Base-by-base conservation (phyloP, 495 filamentous ascomycete species). In the Annulohypoxylon bovei region DNA sequence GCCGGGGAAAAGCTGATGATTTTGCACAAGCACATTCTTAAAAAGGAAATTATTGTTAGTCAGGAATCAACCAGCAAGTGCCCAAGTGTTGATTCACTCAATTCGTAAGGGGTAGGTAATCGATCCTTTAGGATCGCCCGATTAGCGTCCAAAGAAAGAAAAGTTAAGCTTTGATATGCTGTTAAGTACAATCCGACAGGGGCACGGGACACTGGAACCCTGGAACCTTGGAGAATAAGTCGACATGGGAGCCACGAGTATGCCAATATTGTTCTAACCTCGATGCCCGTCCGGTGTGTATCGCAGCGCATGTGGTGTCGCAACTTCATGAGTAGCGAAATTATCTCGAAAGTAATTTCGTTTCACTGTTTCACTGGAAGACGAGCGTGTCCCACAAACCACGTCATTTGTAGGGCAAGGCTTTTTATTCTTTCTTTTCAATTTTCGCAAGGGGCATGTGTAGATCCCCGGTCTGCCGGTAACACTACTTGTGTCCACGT, bases 131-230 rank as follows among this genome's bases (percentile, higher is more conserved):
- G 30, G 69, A 72, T 72, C 59, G 69, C 8, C 69, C 16, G 35
- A 59, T 44, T 55, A 58, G 27, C 22, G 11, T 49, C 53, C 64
- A 39, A 46, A 59, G 22, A 47, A 22, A 56, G 55, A 30, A 63
- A 27, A 65, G 16, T 23, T 61, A 72, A 72, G 69, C 69, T 72
- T 72, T 72, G 64, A 67, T 72, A 65, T 61, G 47, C 59, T 27
- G 60, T 65, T 64, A n/a, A n/a, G n/a, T n/a, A 20, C 63, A 60
- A 54, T 60, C 6, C 18, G 39, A 66, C 69, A 64, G 60, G 69
- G 64, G 47, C 37, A 12, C 11, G 22, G 20, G 52, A 63, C 25
- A 54, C 53, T 67, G 58, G 39, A 28, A 33, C 25, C 8, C 20
- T 28, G 46, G 23, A 49, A 27, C 22, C 1, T 49, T 27, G 44